Base-by-base conservation (phyloP, 768 basidiomycete genomes). In the Scleroderma citrinum region DNA sequence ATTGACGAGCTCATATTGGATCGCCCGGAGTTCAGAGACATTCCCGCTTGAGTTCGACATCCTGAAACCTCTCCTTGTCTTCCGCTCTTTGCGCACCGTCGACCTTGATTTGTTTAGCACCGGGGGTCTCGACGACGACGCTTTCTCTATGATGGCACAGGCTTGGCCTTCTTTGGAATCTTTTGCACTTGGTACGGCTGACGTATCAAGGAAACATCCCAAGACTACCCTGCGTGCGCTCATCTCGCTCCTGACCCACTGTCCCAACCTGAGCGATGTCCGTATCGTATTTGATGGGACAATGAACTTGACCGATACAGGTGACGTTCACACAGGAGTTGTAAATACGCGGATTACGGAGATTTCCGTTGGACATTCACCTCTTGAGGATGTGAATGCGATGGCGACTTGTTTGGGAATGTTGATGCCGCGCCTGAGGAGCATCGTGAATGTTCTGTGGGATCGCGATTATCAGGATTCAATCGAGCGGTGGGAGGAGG, bases 1-100 rank as follows among this genome's bases (percentile, higher is more conserved):
- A 34, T 45, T 63, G 37, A 64, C 59, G 3, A 65, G 60, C 12
- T 62, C 62, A 1, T 64, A 64, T 34, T 64, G 62, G 60, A 56
- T 52, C 16, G 52, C 56, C 2, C 56, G 58, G 0, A 49, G 57
- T 3, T 57, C 53, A 47, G 59, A 64, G 24, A 50, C 60, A 4
- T 62, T 62, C 43, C 37, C 40, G 1, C 62, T 64, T 24, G 53
- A 58, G 0, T 13, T 53, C 2, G 13, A 51, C 10, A 19, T 62
- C 16, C 30, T 64, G 0, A 31, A 48, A 5, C 51, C 60, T 7
- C 30, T 64, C 8, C 29, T 53, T 0, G 46, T 37, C 1, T 64
- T 64, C 41, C 38, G 53, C 0, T 52, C 38, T 2, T 19, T 64
- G 20, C 48, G 41, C 8, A 55, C 47, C 24, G 29, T 64, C n/a